Evolutionary conservation across 1,139 yeast species (phyloP).

Genomic region (Geotrichum klebahnii): DNA sequence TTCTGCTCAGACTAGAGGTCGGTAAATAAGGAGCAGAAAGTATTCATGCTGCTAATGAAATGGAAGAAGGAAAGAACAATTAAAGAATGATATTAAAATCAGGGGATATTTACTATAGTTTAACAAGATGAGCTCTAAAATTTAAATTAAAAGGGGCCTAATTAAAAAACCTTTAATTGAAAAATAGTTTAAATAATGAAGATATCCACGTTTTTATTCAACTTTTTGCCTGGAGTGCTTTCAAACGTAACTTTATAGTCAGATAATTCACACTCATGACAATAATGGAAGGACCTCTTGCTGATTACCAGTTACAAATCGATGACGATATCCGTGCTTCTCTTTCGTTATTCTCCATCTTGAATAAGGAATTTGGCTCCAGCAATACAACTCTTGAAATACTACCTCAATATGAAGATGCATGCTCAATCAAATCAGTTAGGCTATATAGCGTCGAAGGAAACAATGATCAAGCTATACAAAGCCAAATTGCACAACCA

Average conservation of each 20-base stretch:
- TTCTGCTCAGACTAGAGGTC: too few relatives aligned
- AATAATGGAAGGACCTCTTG: not conserved
- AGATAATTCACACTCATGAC: too few relatives aligned
- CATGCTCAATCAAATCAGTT: not conserved
- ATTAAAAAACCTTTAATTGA: not conserved
- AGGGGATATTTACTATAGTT: too few relatives aligned
- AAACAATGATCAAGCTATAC: not conserved
- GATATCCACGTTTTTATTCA: not conserved
- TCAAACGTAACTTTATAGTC: too few relatives aligned
- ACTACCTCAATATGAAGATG: not conserved
- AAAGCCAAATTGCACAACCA: not conserved
- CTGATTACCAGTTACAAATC: conserved; percentile 7
- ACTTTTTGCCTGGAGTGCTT: too few relatives aligned
- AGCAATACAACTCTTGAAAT: not conserved
- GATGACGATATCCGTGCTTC: conserved; percentile 16
- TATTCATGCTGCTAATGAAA: too few relatives aligned
- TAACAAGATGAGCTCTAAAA: too few relatives aligned
- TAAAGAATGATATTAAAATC: too few relatives aligned
- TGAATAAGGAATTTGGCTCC: conserved; percentile 11
- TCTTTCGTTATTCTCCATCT: conserved; percentile 10
- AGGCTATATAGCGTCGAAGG: not conserved
- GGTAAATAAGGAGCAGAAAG: too few relatives aligned
- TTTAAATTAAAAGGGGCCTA: not conserved
- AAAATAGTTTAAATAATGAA: not conserved
- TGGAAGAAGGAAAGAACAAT: too few relatives aligned